A percentile compares a stretch with the other conserved stretches of the same genome.
Conservation (phyloP, 78 protist species). For the Dictyostelium firmibasis region DNA sequence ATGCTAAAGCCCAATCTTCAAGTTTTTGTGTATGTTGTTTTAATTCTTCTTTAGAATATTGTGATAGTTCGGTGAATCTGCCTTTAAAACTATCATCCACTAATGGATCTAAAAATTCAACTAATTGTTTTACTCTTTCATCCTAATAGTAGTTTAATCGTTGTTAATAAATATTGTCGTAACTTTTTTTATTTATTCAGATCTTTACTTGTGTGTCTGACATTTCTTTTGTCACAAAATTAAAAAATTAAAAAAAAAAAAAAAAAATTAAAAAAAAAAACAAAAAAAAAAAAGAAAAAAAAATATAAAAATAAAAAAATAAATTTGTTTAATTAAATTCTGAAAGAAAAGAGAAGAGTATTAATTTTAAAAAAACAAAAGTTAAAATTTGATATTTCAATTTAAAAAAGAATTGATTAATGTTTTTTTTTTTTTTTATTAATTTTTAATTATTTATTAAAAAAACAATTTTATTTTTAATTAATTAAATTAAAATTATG, state of each 20-base stretch:
- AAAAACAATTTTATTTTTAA: background rate
- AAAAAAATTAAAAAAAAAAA: background rate
- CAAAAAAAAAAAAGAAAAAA: background rate
- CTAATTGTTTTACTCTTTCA: constrained; percentile 41
- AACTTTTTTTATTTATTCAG: background rate
- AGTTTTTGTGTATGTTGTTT: constrained; percentile 19
- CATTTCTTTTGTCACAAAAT: background rate
- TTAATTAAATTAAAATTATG: background rate
- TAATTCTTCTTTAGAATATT: constrained; percentile 10
- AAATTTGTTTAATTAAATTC: too few species aligned
- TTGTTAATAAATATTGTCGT: background rate
- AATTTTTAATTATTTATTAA: background rate
- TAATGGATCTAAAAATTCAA: constrained; percentile 58
- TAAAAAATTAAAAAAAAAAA: background rate
- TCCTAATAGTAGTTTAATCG: background rate
- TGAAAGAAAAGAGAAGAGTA: too few species aligned
- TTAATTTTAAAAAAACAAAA: too few species aligned
- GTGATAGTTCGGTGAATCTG: constrained; percentile 39
- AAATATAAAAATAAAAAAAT: background rate
- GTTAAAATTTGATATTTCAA: background rate
- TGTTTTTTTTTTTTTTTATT: background rate
- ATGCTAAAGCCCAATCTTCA: constrained; percentile 48
- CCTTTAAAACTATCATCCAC: constrained; percentile 21
- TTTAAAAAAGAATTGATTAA: background rate
- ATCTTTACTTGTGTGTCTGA: background rate